phyloP scores from a whole-genome alignment of 805 yeast genomes.

The Metschnikowia arizonensis region DNA sequence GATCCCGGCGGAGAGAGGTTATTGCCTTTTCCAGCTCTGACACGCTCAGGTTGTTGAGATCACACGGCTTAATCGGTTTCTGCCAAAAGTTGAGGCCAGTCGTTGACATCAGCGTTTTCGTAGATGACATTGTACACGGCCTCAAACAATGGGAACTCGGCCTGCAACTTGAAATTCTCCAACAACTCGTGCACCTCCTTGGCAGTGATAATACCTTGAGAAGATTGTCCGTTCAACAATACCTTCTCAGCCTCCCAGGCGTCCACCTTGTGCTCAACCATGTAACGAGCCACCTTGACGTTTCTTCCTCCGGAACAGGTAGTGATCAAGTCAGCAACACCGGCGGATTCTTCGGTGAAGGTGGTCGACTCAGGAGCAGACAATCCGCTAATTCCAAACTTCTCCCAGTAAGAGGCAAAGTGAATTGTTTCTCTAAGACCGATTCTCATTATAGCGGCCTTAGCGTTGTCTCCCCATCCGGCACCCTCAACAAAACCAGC shows the following conservation, averaged over 20 bases:
- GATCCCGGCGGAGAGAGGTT: constrained; percentile 3
- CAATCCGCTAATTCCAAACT: constrained; percentile 21
- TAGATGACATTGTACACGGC: constrained; percentile 43
- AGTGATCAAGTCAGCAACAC: constrained; percentile 47
- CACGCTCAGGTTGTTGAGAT: constrained; percentile 1
- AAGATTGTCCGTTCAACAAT: constrained; percentile 44
- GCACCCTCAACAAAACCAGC: constrained; percentile 46
- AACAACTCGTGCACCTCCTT: constrained; percentile 47
- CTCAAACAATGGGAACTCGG: constrained; percentile 44
- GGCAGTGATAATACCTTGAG: constrained; percentile 45
- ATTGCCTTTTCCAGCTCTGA: constrained; percentile 5
- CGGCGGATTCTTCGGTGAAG: constrained; percentile 43
- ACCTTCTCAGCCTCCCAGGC: constrained; percentile 43
- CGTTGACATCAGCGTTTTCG: constrained; percentile 38
- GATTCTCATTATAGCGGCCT: constrained; percentile 46
- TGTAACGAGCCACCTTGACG: constrained; percentile 44
- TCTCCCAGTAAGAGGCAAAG: constrained; percentile 29
- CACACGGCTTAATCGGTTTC: constrained; percentile 7
- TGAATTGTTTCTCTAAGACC: constrained; percentile 42
- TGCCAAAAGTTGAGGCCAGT: constrained; percentile 41
- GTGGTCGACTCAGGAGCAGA: constrained; percentile 38
- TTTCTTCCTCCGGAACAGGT: constrained; percentile 48
- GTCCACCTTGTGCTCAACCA: constrained; percentile 40
- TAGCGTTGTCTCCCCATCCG: constrained; percentile 50
- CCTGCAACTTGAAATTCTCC: constrained; percentile 28